phyloP scores from a whole-genome alignment of 305 asterid genomes.

The Rubia peregrina region DNA sequence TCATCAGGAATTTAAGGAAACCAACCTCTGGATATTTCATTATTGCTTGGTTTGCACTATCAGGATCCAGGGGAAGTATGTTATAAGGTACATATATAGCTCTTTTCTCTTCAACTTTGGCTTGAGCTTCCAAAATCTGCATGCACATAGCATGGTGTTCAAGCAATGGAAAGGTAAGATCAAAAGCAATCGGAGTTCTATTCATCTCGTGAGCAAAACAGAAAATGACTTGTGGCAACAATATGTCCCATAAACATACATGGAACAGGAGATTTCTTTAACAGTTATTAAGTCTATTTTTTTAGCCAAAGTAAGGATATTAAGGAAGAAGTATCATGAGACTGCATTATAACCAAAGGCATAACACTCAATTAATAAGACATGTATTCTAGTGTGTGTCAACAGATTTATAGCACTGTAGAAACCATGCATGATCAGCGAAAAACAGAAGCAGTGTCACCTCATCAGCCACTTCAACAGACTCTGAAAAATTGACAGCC shows the following conservation, averaged over 20 bases:
- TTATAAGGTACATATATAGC: constrained; percentile 87
- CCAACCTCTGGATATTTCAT: constrained; percentile 91
- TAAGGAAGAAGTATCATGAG: background rate
- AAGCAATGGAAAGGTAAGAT: background rate
- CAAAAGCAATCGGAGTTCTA: background rate
- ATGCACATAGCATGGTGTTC: constrained; percentile 17
- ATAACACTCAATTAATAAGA: background rate
- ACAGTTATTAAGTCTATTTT: background rate
- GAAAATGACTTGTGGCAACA: background rate
- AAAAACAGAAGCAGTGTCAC: constrained; percentile 28
- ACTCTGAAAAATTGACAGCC: constrained; percentile 86
- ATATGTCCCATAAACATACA: background rate
- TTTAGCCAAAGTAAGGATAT: background rate
- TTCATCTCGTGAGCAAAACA: background rate
- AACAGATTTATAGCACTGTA: background rate
- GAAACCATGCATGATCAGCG: constrained; percentile 5
- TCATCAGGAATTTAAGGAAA: constrained; percentile 8
- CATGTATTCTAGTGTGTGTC: background rate
- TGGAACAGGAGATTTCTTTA: background rate
- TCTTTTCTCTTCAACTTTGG: constrained; percentile 73
- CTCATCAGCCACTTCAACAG: constrained; percentile 88
- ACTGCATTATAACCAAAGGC: background rate
- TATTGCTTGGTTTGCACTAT: constrained; percentile 83
- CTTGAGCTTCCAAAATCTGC: constrained; percentile 82
- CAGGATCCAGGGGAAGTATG: constrained; percentile 96